These are phyloP conservation scores for Filobasidium floriforme DNA, from an alignment of 768 basidiomycete genomes.

Conservation along the genomic window DNA sequence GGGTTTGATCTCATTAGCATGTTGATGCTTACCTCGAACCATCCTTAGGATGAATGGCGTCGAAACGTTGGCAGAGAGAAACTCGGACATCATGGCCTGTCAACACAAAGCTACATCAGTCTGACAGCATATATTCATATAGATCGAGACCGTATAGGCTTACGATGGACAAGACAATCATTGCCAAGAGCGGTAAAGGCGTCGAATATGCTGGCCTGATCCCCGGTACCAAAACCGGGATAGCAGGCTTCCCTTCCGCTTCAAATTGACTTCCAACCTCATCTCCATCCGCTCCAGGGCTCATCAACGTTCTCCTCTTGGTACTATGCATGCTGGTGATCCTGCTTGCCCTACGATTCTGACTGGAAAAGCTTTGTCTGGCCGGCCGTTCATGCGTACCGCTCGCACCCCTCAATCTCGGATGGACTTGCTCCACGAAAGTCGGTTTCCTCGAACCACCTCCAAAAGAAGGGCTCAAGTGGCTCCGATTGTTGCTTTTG, in stretches of 20 bases:
- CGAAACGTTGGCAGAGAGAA: conserved; percentile 84
- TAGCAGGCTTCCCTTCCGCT: conserved; percentile 19
- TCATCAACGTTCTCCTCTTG: conserved; percentile 7
- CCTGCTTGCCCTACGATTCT: not conserved
- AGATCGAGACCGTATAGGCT: too few species aligned
- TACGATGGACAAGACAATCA: conserved; percentile 87
- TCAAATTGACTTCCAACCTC: not conserved
- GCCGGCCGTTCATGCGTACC: not conserved
- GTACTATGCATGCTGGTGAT: not conserved
- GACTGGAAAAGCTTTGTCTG: conserved; percentile 3
- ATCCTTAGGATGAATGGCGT: conserved; percentile 90
- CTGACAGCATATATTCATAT: too few species aligned
- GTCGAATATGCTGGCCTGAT: conserved; percentile 51
- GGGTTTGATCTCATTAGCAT: not conserved
- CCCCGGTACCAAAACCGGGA: conserved; percentile 40
- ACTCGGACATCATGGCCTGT: conserved; percentile 89
- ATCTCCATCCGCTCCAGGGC: conserved; percentile 1
- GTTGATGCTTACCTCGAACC: conserved; percentile 59
- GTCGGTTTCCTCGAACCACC: conserved; percentile 3
- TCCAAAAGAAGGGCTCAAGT: not conserved
- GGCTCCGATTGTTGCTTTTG: not conserved
- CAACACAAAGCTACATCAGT: not conserved
- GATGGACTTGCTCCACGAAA: not conserved
- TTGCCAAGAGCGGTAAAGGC: conserved; percentile 74
- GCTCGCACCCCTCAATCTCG: conserved; percentile 2